Evolutionary conservation across 345 rosid genomes (phyloP).

Genomic region (Cochlearia excelsa): DNA sequence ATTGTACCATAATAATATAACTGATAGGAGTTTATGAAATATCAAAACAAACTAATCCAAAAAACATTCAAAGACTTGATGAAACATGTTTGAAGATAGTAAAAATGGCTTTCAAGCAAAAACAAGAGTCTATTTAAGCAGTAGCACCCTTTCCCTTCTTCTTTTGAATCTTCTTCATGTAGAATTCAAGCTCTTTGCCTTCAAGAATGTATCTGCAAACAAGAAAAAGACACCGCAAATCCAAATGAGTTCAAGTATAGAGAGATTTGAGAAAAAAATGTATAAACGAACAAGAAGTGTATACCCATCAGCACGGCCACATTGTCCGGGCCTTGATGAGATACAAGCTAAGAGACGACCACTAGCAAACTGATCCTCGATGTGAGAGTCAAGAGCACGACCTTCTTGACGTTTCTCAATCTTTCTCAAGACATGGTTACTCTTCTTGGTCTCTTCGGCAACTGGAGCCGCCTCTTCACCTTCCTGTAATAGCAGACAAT

Average conservation of each 20-base stretch:
- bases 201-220: constrained; percentile 57
- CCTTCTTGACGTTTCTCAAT: constrained; percentile 49
- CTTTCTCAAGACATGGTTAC: constrained; percentile 55
- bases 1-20: constrained; percentile 13
- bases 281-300: not conserved
- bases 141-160: constrained; percentile 85
- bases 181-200: constrained; percentile 72
- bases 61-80: constrained; percentile 12
- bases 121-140: constrained; percentile 36
- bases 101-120: not conserved
- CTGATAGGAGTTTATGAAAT: constrained; percentile 9
- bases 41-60: constrained; percentile 23
- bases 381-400: constrained; percentile 59
- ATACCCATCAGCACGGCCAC: constrained; percentile 81
- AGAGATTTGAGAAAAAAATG: not conserved
- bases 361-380: constrained; percentile 66
- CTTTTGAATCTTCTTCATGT: constrained; percentile 79
- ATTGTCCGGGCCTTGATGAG: constrained; percentile 76
- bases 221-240: not conserved
- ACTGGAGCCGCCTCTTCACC: constrained; percentile 40
- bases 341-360: constrained; percentile 68
- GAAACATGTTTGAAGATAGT: constrained; percentile 23
- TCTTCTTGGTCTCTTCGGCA: constrained; percentile 62
- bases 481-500: constrained; percentile 34
- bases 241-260: not conserved